Percentiles rank a stretch among this genome's conserved stretches.
These are phyloP conservation scores for Kappamyces sp. DNA, from an alignment of 192 early-diverging fungal genomes.

Conservation along the genomic window DNA sequence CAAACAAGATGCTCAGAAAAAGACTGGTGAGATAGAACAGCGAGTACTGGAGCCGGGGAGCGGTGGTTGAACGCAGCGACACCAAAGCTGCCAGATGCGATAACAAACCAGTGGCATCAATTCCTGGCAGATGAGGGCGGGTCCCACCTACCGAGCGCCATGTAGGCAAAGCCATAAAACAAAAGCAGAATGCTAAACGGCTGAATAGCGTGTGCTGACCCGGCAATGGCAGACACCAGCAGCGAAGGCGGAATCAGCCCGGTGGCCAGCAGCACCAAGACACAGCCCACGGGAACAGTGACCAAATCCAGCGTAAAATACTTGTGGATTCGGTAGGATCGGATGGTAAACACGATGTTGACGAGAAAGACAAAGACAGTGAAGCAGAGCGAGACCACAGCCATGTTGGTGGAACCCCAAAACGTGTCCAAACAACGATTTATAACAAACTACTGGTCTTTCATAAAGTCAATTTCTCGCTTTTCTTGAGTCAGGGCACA, in stretches of 20 bases:
- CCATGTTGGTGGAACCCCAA: too few species aligned
- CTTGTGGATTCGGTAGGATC: too few species aligned
- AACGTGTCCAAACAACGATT: too few species aligned
- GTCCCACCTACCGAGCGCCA: slow-evolving; percentile 49
- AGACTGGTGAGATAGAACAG: slow-evolving; percentile 66
- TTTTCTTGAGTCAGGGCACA: slow-evolving; percentile 31
- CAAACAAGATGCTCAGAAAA: slow-evolving; percentile 66
- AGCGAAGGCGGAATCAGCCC: slow-evolving; percentile 42
- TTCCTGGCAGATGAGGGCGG: slow-evolving; percentile 23
- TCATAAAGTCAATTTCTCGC: slow-evolving; percentile 20
- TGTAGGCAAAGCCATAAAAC: slow-evolving; percentile 75
- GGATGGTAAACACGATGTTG: too few species aligned
- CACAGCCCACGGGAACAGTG: slow-evolving; percentile 63
- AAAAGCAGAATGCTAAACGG: slow-evolving; percentile 80
- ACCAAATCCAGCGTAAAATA: slow-evolving; percentile 55
- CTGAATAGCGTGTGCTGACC: slow-evolving; percentile 47
- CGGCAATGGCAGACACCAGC: slow-evolving; percentile 56
- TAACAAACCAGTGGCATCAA: slow-evolving; percentile 74
- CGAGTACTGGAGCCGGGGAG: slow-evolving; percentile 46
- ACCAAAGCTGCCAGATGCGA: slow-evolving; percentile 19
- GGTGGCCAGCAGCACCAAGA: slow-evolving; percentile 62
- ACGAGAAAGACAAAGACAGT: too few species aligned
- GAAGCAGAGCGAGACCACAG: too few species aligned
- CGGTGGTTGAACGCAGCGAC: slow-evolving; percentile 41
- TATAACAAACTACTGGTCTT: too few species aligned